A percentile compares a stretch with the other conserved stretches of the same genome.
phyloP scores from a whole-genome alignment of 140 eudicot species.

The Ambrosia hybrid region DNA sequence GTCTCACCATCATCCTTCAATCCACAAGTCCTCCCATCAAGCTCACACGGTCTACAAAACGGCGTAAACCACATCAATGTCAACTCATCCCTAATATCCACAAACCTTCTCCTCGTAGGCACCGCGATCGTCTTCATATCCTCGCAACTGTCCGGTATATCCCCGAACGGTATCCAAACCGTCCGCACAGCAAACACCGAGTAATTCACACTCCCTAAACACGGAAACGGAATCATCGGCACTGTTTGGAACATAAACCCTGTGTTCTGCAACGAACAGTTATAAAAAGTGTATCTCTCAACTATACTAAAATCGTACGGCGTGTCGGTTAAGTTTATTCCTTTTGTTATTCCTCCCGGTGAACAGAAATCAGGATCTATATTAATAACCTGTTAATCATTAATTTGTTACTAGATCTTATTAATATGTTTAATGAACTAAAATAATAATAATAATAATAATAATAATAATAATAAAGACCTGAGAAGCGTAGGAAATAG shows the following conservation, averaged over 20 bases:
- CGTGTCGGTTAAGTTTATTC: slow-evolving; percentile 18
- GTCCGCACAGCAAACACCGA: slow-evolving; percentile 44
- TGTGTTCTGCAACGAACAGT: slow-evolving; percentile 39
- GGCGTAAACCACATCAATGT: slow-evolving; percentile 48
- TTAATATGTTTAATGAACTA: background rate
- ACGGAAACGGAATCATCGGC: slow-evolving; percentile 33
- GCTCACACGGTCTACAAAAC: slow-evolving; percentile 44
- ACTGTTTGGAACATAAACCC: slow-evolving; percentile 21
- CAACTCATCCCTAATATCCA: slow-evolving; percentile 29
- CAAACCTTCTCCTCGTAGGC: slow-evolving; percentile 36
- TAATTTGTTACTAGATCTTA: background rate
- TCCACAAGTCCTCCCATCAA: slow-evolving; percentile 57
- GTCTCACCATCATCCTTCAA: slow-evolving; percentile 31
- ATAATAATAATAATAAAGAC: no score
- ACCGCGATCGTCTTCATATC: slow-evolving; percentile 27
- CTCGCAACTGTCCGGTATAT: slow-evolving; percentile 39
- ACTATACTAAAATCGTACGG: slow-evolving; percentile 21
- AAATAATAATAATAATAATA: background rate
- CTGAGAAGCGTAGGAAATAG: slow-evolving; percentile 44
- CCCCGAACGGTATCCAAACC: background rate
- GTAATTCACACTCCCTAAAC: slow-evolving; percentile 43
- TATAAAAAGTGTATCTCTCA: slow-evolving; percentile 36
- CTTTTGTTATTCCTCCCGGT: slow-evolving; percentile 26
- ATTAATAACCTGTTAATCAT: slow-evolving; percentile 26
- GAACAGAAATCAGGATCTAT: slow-evolving; percentile 53